Percentiles rank a stretch among this genome's conserved stretches.
Conservation (phyloP, 805 yeast species). For the Scheffersomyces ergatensis region DNA sequence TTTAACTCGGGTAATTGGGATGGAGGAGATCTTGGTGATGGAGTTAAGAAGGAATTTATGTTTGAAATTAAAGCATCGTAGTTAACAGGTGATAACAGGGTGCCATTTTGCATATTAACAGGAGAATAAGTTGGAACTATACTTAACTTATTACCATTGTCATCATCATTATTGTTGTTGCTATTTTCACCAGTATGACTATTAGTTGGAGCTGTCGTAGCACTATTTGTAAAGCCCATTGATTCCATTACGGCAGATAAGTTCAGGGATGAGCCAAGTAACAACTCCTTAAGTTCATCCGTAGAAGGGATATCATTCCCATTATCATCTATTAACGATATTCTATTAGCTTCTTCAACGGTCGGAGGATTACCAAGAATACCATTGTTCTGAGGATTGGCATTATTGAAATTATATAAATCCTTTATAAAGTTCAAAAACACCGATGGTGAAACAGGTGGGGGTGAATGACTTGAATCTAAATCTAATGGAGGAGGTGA, state of each 20-base stretch:
- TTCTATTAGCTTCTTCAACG: conserved; percentile 1
- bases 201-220: neutral
- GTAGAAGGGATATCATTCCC: neutral
- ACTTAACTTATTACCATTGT: neutral
- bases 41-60: conserved; percentile 19
- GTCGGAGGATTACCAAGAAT: conserved; percentile 4
- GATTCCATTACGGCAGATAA: conserved; percentile 5
- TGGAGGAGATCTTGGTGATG: conserved; percentile 23
- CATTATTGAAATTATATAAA: conserved; percentile 9
- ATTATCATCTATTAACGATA: neutral
- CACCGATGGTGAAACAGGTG: conserved; percentile 17
- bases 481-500: neutral
- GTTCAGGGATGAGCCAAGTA: conserved; percentile 1
- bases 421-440: conserved; percentile 25
- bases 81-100: conserved; percentile 1
- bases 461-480: neutral
- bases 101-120: neutral
- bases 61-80: conserved; percentile 10
- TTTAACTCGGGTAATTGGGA: conserved; percentile 25
- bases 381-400: neutral
- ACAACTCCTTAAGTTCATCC: neutral
- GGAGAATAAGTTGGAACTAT: neutral
- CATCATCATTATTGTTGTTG: neutral
- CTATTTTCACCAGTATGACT: neutral
- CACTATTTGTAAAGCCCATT: neutral